Conservation (phyloP, 2,329 filamentous ascomycete species). For the Neopestalotiopsis clavispora region DNA sequence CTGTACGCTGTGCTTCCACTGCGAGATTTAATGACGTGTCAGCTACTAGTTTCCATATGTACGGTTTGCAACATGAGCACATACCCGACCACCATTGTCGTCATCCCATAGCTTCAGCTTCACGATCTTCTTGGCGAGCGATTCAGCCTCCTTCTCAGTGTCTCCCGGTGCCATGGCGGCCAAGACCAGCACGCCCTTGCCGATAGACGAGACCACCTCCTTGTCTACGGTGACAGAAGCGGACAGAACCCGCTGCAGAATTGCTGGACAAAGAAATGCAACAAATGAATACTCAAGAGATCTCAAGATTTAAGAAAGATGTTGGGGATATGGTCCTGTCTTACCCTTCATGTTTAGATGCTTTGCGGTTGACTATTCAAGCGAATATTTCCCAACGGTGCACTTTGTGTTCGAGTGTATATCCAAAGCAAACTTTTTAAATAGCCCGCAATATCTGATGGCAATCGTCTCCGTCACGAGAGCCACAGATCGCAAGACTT, state of each 20-base stretch:
- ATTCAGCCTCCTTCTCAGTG: constrained; percentile 84
- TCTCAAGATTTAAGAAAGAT: constrained; percentile 19
- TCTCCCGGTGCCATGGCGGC: constrained; percentile 91
- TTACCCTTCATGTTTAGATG: constrained; percentile 41
- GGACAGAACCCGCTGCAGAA: constrained; percentile 91
- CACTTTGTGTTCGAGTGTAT: background rate
- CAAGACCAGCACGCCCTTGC: constrained; percentile 87
- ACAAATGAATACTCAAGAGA: constrained; percentile 19
- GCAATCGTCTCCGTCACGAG: too few relatives aligned
- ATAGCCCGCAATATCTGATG: too few relatives aligned
- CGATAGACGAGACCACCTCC: constrained; percentile 87
- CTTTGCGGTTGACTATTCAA: background rate
- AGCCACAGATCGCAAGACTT: too few relatives aligned
- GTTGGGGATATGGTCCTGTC: constrained; percentile 18
- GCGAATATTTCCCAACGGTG: background rate
- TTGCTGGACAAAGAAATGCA: constrained; percentile 60
- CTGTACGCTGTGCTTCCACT: constrained; percentile 91
- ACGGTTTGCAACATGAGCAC: constrained; percentile 23
- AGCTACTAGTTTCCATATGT: background rate
- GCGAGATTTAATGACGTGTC: constrained; percentile 25
- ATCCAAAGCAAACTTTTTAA: background rate
- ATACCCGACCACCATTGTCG: constrained; percentile 70
- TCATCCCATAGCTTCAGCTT: constrained; percentile 94
- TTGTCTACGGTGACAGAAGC: constrained; percentile 95
- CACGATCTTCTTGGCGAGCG: constrained; percentile 82